Conservation (phyloP, 768 basidiomycete genomes). For the Pleurotus cornucopiae region DNA sequence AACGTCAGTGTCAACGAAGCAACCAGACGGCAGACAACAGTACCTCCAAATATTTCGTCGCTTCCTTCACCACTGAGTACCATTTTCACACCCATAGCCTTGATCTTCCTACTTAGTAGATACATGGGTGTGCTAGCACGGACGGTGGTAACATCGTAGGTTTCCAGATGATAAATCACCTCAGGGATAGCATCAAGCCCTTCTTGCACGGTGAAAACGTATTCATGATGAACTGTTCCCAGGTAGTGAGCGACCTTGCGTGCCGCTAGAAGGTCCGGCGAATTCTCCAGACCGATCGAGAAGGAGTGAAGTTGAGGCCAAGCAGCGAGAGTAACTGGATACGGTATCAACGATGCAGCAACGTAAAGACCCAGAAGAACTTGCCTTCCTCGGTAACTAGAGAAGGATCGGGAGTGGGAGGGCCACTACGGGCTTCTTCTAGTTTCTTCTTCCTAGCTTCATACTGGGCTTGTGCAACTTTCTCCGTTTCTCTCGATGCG, state of each 20-base stretch:
- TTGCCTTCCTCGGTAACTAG: conserved; percentile 53
- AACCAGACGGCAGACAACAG: conserved; percentile 6
- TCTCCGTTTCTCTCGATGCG: conserved; percentile 93
- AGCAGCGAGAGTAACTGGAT: conserved; percentile 64
- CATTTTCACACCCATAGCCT: conserved; percentile 99
- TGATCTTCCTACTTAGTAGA: conserved; percentile 95
- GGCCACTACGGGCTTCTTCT: conserved; percentile 50
- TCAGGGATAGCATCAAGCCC: conserved; percentile 96
- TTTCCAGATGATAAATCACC: conserved; percentile 97
- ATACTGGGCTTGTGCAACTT: conserved; percentile 74
- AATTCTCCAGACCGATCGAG: conserved; percentile 91
- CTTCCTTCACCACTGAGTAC: conserved; percentile 96
- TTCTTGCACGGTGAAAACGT: conserved; percentile 97
- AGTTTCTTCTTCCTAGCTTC: conserved; percentile 63
- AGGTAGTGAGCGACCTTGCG: conserved; percentile 90
- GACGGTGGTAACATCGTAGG: conserved; percentile 98
- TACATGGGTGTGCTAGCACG: conserved; percentile 99
- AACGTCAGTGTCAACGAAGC: too few species aligned
- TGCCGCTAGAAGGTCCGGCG: conserved; percentile 93
- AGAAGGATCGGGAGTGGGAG: conserved; percentile 38
- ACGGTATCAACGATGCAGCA: conserved; percentile 9
- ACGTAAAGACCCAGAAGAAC: conserved; percentile 9
- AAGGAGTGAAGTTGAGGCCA: conserved; percentile 99
- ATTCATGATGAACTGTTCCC: conserved; percentile 96
- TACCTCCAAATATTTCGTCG: conserved; percentile 96